phyloP scores from a whole-genome alignment of 768 basidiomycete genomes.

The Lyophyllum atratum region DNA sequence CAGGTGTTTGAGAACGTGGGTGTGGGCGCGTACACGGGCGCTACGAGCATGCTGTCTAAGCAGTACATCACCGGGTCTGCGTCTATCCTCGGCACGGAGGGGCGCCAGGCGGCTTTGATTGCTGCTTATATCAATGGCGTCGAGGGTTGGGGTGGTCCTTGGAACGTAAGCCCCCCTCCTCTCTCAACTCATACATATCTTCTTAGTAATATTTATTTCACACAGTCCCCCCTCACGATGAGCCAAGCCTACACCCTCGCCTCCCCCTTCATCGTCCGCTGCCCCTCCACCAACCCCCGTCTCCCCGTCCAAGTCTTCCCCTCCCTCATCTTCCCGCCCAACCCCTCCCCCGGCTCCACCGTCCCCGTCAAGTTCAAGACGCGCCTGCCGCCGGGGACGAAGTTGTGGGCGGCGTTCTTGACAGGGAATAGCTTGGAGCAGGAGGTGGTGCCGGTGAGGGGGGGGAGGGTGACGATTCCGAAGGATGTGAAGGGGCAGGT shows the following conservation, averaged over 20 bases:
- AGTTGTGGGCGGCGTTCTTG: constrained; percentile 12
- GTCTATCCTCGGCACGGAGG: constrained; percentile 17
- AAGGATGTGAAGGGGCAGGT: constrained; percentile 9
- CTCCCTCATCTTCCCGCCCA: constrained; percentile 32
- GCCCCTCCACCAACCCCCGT: constrained; percentile 51
- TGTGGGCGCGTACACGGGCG: constrained; percentile 14
- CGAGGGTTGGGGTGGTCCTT: constrained; percentile 14
- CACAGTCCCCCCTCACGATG: constrained; percentile 31
- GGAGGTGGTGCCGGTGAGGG: constrained; percentile 6
- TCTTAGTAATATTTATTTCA: not conserved
- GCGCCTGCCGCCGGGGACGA: not conserved
- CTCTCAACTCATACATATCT: not conserved
- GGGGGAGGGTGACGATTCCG: constrained; percentile 11
- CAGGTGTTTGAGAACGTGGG: constrained; percentile 17
- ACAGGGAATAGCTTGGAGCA: constrained; percentile 1
- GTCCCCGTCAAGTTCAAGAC: constrained; percentile 4
- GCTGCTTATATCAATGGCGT: constrained; percentile 13
- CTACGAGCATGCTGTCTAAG: constrained; percentile 3
- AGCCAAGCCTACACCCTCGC: constrained; percentile 35
- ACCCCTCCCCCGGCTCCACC: constrained; percentile 6
- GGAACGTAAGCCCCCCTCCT: constrained; percentile 5
- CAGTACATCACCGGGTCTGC: constrained; percentile 11
- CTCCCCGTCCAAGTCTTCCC: constrained; percentile 53
- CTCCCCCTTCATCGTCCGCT: constrained; percentile 46
- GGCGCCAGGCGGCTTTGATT: constrained; percentile 10